Percentiles rank a stretch among this genome's conserved stretches.
Conservation (phyloP, 495 filamentous ascomycete genomes). For the Rostrohypoxylon terebratum region DNA sequence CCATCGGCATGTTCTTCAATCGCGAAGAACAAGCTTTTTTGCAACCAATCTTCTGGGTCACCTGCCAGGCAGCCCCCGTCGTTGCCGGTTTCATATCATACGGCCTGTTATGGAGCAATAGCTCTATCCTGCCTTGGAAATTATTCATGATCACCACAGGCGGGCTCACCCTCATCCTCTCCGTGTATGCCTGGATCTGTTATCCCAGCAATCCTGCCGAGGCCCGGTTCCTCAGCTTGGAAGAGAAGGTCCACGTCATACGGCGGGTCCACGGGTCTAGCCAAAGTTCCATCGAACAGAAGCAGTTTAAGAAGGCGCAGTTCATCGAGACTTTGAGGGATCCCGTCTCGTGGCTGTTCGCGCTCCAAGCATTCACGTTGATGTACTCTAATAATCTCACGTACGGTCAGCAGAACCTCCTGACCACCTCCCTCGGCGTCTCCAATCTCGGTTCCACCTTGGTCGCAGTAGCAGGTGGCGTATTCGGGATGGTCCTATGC, state of each 20-base stretch:
- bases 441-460: conserved; percentile 23
- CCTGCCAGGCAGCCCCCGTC: conserved; percentile 17
- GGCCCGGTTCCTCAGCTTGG: conserved; percentile 18
- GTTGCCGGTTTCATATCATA: conserved; percentile 17
- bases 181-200: conserved; percentile 15
- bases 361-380: conserved; percentile 20
- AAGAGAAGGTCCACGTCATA: conserved; percentile 23
- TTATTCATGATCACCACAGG: conserved; percentile 16
- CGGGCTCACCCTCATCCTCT: conserved; percentile 16
- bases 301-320: conserved; percentile 24
- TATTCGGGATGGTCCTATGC: conserved; percentile 9
- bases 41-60: conserved; percentile 22
- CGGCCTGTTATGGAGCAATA: conserved; percentile 11
- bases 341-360: conserved; percentile 20
- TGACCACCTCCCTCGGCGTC: conserved; percentile 20
- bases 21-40: conserved; percentile 21
- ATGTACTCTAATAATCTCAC: conserved; percentile 28
- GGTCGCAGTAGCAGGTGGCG: conserved; percentile 16
- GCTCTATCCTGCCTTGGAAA: conserved; percentile 17
- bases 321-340: conserved; percentile 20
- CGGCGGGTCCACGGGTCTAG: conserved; percentile 15
- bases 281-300: conserved; percentile 23
- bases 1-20: conserved; percentile 24
- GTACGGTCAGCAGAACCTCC: conserved; percentile 23
- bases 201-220: conserved; percentile 19